Base-by-base conservation (phyloP, 2,329 filamentous ascomycete species). In the Ophiostoma sp. region DNA sequence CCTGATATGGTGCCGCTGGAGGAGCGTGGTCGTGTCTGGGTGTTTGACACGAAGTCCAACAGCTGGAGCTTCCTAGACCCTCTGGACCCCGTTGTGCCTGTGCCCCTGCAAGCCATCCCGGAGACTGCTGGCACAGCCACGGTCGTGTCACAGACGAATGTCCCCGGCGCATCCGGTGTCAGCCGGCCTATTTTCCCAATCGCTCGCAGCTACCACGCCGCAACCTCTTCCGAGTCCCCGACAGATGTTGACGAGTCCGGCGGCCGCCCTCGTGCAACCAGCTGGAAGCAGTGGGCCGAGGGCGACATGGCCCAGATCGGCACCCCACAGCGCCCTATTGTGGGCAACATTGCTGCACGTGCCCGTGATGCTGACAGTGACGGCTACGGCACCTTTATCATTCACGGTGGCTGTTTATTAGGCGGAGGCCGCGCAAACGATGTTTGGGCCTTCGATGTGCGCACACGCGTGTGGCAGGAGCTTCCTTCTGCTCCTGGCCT, bases 361-460 rank as follows among this genome's bases (percentile, higher is more conserved):
- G 85, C 88, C 4, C 81, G 84, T 1, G 87, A 87, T 69, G 84
- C 88, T 73, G 85, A 86, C 73, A 80, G 80, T 2, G 81, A 86
- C 62, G 89, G 88, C 4, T 84, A 85, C 68, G 87, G 88, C 27
- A 90, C 86, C 0, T 80, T 96, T 63, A 89, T 91, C 75, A 76
- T 96, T 44, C 92, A 96, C 76, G 91, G 89, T 4, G 92, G 92
- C 3, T 90, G 88, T 74, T 83, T 90, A 0, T 83, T 84, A 5
- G 83, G 79, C 41, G 89, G 87, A 11, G 88, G 86, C 12, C 80
- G 90, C 3, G 80, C 81, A 52, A 79, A 81, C 11, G 92, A 96
- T 75, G 78, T 93, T 5, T 96, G 92, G 92, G 85, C 86, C 0
- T 96, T 96, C 75, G 87, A 89, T 74, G 77, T 94, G 38, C 80